Percentiles rank a stretch among this genome's conserved stretches.
phyloP scores from a whole-genome alignment of 2,329 filamentous ascomycete genomes.

The Penicillium hesseltinei region DNA sequence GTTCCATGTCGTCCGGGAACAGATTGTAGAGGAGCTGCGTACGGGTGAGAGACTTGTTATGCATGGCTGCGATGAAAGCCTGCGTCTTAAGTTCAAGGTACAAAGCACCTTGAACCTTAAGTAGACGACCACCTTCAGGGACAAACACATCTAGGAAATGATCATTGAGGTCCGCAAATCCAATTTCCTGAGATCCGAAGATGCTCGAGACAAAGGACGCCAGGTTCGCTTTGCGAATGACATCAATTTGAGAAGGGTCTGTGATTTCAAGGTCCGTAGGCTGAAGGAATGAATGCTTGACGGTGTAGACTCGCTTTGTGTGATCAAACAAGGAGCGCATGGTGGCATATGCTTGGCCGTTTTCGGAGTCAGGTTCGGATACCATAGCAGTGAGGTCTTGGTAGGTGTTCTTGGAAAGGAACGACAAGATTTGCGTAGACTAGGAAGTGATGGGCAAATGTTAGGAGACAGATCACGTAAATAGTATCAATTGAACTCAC shows the following conservation, averaged over 20 bases:
- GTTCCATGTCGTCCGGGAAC: slow-evolving; percentile 58
- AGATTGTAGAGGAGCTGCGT: slow-evolving; percentile 59
- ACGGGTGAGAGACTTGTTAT: slow-evolving; percentile 54
- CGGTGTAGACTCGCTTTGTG: slow-evolving; percentile 60
- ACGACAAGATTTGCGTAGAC: slow-evolving; percentile 59
- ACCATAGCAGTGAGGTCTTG: slow-evolving; percentile 58
- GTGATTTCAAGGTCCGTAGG: slow-evolving; percentile 53
- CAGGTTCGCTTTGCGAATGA: slow-evolving; percentile 63
- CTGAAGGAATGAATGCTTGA: slow-evolving; percentile 56
- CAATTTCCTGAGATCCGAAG: slow-evolving; percentile 63
- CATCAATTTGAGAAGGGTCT: slow-evolving; percentile 55
- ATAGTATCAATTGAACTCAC: slow-evolving; percentile 38
- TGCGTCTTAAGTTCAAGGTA: slow-evolving; percentile 67
- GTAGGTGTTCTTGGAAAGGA: slow-evolving; percentile 57
- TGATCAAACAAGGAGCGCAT: slow-evolving; percentile 63
- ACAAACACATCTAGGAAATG: slow-evolving; percentile 65
- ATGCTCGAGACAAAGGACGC: slow-evolving; percentile 64
- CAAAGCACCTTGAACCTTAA: slow-evolving; percentile 60
- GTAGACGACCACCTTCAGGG: slow-evolving; percentile 55
- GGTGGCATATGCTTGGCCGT: slow-evolving; percentile 61
- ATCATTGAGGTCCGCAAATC: slow-evolving; percentile 62
- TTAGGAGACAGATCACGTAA: not conserved
- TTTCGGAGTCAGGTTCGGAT: slow-evolving; percentile 54
- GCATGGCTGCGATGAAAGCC: slow-evolving; percentile 62
- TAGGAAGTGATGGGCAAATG: slow-evolving; percentile 27